Evolutionary conservation across 108 stramenopile species (phyloP), one percentile per base, ranked within the genome.

Genomic region (Bacterosira constricta): DNA sequence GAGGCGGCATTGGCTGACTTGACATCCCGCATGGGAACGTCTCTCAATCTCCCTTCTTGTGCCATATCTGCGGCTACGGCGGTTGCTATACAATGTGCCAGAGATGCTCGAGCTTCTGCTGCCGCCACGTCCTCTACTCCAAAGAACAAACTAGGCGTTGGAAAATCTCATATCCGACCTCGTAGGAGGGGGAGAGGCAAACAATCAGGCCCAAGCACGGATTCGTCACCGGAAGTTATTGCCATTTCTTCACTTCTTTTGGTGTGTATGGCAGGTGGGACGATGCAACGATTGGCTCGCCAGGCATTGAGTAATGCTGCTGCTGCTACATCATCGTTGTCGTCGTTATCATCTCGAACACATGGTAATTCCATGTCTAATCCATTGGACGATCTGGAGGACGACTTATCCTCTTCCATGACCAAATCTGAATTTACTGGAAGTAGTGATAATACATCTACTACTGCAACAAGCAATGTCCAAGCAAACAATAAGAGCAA

Each of bases 241-340:
- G 75, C 75, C 34, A 60, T 59, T 26, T 50, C 75, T 13, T 77
- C 75, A 11, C 30, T 77, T 29, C 61, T 77, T 2, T 56, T 77
- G 53, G 44, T 77, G 4, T 63, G 56, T 23, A 56, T 46, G 30
- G 75, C 75, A 17, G 75, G 75, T 9, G 66, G 66, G 53, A 77
- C 52, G 37, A 77, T 77, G 75, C 66, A 77, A 26, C 50, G 44
- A 54, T 47, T 77, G 35, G 75, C 75, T 0, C 51, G 67, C 21
- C 75, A 77, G 42, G 67, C 75, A 7, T 13, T 69, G 32, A 42
- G 39, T 17, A 47, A 54, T 20, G 27, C 55, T 29, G 53, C 53
- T 20, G n/a, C 55, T 1, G n/a, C 55, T 6, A n/a, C 55, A 20
- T 1, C 53, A 0, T 1, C 31, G 35, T 34, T 32, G 1, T 29